A percentile compares a stretch with the other conserved stretches of the same genome.
Conservation (phyloP, 495 filamentous ascomycete genomes). For the Terfezia claveryi region DNA sequence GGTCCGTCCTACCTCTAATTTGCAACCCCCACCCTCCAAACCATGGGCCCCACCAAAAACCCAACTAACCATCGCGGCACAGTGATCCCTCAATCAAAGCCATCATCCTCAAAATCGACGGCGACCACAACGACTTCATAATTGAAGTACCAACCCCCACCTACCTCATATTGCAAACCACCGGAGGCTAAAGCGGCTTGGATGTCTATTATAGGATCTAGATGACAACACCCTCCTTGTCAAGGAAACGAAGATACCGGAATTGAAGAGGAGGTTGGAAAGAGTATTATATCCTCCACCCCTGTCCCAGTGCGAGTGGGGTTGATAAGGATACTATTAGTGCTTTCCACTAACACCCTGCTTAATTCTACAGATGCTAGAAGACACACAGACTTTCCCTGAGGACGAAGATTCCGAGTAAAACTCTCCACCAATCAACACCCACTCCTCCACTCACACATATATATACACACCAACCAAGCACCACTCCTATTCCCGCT, state of each 20-base stretch:
- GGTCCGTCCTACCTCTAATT: conserved; percentile 7
- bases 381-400: neutral
- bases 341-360: no score
- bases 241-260: neutral
- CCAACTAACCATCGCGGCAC: neutral
- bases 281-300: neutral
- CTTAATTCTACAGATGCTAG: neutral
- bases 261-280: neutral
- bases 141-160: conserved; percentile 27
- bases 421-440: no score
- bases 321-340: no score
- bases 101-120: conserved; percentile 39
- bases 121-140: conserved; percentile 30
- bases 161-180: no score
- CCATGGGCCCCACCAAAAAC: no score
- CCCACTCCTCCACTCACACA: no score
- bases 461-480: no score
- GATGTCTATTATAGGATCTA: neutral
- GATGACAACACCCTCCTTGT: neutral
- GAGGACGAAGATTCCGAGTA: neutral
- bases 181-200: no score
- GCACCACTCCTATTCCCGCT: no score
- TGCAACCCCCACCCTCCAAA: neutral
- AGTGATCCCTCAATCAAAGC: conserved; percentile 37
- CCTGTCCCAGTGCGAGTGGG: no score